Base-by-base conservation (phyloP, 306 rosid species). In the Hippophae tibetana region DNA sequence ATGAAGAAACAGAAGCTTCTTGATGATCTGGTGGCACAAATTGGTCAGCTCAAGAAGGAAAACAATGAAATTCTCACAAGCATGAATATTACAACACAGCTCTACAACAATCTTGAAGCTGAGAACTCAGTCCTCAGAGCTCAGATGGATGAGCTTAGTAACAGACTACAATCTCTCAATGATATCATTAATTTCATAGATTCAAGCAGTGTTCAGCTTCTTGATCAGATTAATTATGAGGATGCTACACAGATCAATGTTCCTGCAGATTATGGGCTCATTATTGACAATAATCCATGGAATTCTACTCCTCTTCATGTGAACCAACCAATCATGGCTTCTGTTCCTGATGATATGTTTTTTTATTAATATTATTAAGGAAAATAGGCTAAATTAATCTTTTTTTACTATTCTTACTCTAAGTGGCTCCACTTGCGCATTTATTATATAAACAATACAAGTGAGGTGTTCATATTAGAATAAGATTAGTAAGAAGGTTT, bases 81-180 rank as follows among this genome's bases (percentile, higher is more conserved):
- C 69, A 52, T 81, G 8, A 80, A 74, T 7, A 43, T 74, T 44
- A 81, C 89, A 14, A 60, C 77, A 42, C 87, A 79, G 73, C 64
- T 72, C 45, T 79, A 48, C 47, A 12, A 62, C 18, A 82, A 74
- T 5, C 60, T 87, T 3, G 98, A 83, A 63, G 75, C 84, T 6
- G 96, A 90, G 64, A 87, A 90, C 73, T 79, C 83, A 2, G 72
- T 90, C 14, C 84, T 87, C 60, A 72, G 79, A 63, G 87, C 82
- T 6, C 96, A 87, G 67, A 70, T 79, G 87, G 89, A 57, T 42
- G 98, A 90, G 81, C 83, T 90, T 47, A 79, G 54, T 55, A 65
- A 82, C 52, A 72, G 98, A 57, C 57, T 87, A 56, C 80, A 81
- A 50, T 83, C 96, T 6, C 80, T 90, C 1, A 78, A 81, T 18